These are phyloP conservation scores for Cryptococcus neoformans DNA, from an alignment of 1,284 basidiomycete genomes.

Conservation along the genomic window DNA sequence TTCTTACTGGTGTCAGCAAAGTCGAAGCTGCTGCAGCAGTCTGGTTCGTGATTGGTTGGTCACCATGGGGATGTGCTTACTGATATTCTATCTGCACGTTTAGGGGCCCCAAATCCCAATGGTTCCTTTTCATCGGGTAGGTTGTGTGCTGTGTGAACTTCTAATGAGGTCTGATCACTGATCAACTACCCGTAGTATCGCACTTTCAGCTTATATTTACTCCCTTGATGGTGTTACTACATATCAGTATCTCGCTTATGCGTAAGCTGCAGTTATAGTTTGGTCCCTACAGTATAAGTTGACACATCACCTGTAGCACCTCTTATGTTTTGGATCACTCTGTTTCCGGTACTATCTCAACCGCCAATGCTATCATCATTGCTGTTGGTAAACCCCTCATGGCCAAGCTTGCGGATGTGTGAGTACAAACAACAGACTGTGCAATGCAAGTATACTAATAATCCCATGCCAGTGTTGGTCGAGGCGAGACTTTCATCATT, in stretches of 20 bases:
- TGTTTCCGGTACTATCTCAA: constrained; percentile 61
- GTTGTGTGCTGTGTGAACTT: constrained; percentile 14
- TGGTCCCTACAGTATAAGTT: background rate
- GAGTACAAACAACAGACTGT: constrained; percentile 8
- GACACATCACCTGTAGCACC: constrained; percentile 36
- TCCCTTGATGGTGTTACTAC: constrained; percentile 67
- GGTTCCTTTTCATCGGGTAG: constrained; percentile 62
- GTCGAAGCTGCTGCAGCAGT: constrained; percentile 43
- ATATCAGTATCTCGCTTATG: constrained; percentile 62
- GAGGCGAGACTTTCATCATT: constrained; percentile 58
- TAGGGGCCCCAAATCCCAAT: constrained; percentile 51
- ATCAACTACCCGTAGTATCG: constrained; percentile 53
- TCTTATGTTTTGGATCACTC: constrained; percentile 56
- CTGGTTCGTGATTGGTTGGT: constrained; percentile 25
- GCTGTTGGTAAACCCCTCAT: constrained; percentile 73
- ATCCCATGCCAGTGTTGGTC: constrained; percentile 41
- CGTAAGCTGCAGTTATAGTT: constrained; percentile 32
- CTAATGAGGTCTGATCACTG: background rate
- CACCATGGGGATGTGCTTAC: background rate
- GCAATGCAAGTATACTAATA: background rate
- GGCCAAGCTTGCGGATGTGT: constrained; percentile 72
- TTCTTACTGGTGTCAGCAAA: constrained; percentile 33
- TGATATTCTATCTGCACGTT: background rate
- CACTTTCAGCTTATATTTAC: constrained; percentile 69
- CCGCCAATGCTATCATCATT: constrained; percentile 54